phyloP scores from a whole-genome alignment of 805 yeast genomes.

The Lipomyces yamanashiensis region DNA sequence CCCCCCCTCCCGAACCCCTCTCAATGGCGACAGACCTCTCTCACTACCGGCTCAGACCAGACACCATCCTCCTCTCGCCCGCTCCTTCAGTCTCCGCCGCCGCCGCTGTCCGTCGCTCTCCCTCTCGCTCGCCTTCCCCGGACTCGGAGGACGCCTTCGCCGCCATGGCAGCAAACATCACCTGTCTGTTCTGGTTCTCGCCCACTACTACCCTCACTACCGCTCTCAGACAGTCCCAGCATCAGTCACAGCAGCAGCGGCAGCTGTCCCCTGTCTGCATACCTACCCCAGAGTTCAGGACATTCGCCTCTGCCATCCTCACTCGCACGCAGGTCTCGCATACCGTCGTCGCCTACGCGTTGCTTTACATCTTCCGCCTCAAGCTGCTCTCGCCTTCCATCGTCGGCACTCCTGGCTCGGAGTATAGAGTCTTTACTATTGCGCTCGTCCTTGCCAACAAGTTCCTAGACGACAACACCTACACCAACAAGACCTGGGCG shows the following conservation, averaged over 20 bases:
- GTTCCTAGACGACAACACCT: constrained; percentile 94
- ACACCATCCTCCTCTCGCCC: constrained; percentile 12
- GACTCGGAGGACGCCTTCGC: constrained; percentile 20
- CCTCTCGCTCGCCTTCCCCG: constrained; percentile 10
- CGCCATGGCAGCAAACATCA: constrained; percentile 39
- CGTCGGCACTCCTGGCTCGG: constrained; percentile 44
- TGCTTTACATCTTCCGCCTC: constrained; percentile 44
- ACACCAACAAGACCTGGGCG: constrained; percentile 93
- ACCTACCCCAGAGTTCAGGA: constrained; percentile 41
- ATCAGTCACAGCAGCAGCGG: constrained; percentile 2
- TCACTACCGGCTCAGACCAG: constrained; percentile 5
- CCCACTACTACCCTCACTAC: constrained; percentile 20
- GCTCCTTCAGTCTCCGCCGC: constrained; percentile 2
- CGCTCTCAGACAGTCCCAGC: background rate
- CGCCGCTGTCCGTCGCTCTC: constrained; percentile 8
- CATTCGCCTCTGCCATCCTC: constrained; percentile 42
- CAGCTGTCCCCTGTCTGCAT: constrained; percentile 20
- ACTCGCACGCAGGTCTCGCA: constrained; percentile 43
- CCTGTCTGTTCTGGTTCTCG: constrained; percentile 44
- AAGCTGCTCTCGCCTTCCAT: constrained; percentile 37
- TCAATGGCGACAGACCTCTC: constrained; percentile 5
- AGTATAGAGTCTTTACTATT: constrained; percentile 54
- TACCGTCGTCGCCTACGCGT: constrained; percentile 43
- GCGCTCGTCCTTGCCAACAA: constrained; percentile 87
- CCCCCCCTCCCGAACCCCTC: constrained; percentile 14